Percentiles rank a stretch among this genome's conserved stretches.
Conservation (phyloP, 352 stramenopile species). For the Phytophthora quininea region DNA sequence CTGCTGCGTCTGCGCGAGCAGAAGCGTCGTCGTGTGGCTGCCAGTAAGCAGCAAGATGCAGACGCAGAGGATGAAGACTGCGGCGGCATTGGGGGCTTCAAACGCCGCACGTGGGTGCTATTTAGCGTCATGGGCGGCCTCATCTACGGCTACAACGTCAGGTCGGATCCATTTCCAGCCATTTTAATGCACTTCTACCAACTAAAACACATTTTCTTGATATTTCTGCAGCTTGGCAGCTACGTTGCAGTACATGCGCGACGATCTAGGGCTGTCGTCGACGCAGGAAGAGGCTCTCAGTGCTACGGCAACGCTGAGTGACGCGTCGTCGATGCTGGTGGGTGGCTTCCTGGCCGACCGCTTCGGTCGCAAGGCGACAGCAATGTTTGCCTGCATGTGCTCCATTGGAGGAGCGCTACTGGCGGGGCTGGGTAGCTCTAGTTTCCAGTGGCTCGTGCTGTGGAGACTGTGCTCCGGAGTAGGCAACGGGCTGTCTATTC, state of each 20-base stretch:
- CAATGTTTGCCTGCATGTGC: conserved; percentile 74
- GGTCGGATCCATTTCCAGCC: not conserved
- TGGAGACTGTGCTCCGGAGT: conserved; percentile 79
- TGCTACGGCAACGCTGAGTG: conserved; percentile 79
- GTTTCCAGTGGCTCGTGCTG: conserved; percentile 64
- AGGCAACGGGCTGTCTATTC: conserved; percentile 84
- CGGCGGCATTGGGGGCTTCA: conserved; percentile 29
- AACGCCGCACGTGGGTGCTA: conserved; percentile 70
- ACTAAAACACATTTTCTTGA: conserved; percentile 1
- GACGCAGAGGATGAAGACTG: conserved; percentile 4
- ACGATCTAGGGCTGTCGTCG: conserved; percentile 69
- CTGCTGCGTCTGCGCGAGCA: conserved; percentile 59
- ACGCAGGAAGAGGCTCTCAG: conserved; percentile 78
- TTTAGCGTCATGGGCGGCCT: conserved; percentile 85
- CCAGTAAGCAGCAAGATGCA: conserved; percentile 5
- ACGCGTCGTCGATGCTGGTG: conserved; percentile 82
- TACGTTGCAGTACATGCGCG: conserved; percentile 82
- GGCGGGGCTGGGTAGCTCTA: conserved; percentile 57
- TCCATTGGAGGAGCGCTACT: conserved; percentile 73
- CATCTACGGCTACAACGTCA: conserved; percentile 91
- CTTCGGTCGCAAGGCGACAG: conserved; percentile 73
- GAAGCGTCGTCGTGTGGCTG: conserved; percentile 13
- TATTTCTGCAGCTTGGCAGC: conserved; percentile 51
- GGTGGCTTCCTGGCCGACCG: conserved; percentile 71
- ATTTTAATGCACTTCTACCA: not conserved